Evolutionary conservation across 768 basidiomycete species (phyloP), one percentile per base, ranked within the genome.

Genomic region (Royoungia palumana): DNA sequence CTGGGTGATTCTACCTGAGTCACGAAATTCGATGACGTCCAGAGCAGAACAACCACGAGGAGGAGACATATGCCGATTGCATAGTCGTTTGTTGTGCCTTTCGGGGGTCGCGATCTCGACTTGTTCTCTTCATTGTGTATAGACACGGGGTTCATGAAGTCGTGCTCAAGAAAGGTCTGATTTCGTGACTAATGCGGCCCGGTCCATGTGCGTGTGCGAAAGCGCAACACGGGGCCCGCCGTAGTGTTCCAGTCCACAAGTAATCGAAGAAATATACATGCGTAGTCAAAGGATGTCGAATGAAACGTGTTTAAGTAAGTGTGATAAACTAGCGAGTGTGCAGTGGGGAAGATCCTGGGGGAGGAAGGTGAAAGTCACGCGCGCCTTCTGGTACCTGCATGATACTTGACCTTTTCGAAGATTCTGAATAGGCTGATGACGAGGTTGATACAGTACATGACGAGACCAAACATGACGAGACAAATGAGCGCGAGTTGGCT

Each of bases 11-110:
- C 36, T 56, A 85, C 89, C 77, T 92, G 88, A 11, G 87, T 94
- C 35, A 95, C 74, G 61, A 94, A 95, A 66, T 86, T 94, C 40
- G 87, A 88, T 11, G 76, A 70, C 14, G 94, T 95, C 94, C 94
- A 97, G 12, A 96, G 76, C 30, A 89, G 52, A 32, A 92, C 90
- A 43, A 94, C 91, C 17, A 82, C 49, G 3, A 91, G 63, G 19
- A 94, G 78, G 36, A 93, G 71, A 22, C 71, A 70, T 44, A 93
- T 82, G 44, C 91, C 91, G 24, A 80, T 57, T 20, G 69, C 44
- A 61, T 81, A 83, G 50, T 78, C 63, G 22, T 56, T 67, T 11
- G 46, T 53, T 14, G 57, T 39, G 35, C 44, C 11, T 38, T 32
- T 50, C 28, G 41, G 45, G 13, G 47, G 36, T 16, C 8, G 42